Evolutionary conservation across 2,329 filamentous ascomycete genomes (phyloP), one percentile per base, ranked within the genome.

Genomic region (Colletotrichum sp.): DNA sequence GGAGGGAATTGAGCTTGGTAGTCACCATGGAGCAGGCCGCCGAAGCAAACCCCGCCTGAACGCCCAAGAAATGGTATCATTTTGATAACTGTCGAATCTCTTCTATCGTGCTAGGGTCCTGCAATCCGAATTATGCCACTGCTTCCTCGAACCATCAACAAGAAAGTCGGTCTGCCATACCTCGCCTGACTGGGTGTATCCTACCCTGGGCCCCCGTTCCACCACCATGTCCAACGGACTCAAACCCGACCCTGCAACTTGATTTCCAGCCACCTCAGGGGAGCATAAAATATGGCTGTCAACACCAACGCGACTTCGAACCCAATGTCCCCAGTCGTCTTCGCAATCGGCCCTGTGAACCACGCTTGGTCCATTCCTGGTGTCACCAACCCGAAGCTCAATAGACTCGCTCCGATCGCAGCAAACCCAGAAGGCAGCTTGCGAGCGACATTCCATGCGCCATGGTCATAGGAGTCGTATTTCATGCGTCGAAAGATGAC

Each of bases 261-360:
- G 43, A 83, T 81, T 79, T 87, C 85, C 2, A 84, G 34, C 78
- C 79, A 81, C 62, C 84, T 81, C 43, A 87, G 76, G 4, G 86
- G 86, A 26, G 85, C 76, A 76, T 88, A 88, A 26, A 85, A 80
- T 18, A 87, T n/a, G 1, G 79, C 82, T 3, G 85, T 84, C 21
- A 86, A 78, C 5, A 86, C 77, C 76, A 88, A 86, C 14, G 86
- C 86, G 69, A 85, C 75, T 76, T 87, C 86, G 69, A 88, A 88
- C 3, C 86, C 86, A 48, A 88, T 82, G 77, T 88, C 87, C 4
- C 86, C 86, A 14, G 86, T 85, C 8, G 78, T 83, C 76, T 79
- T 72, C 4, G 86, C 87, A 61, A 88, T 83, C 5, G 86, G 86
- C 9, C 86, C 87, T 4, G 81, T 82, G 71, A 82, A 88, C 85